Conservation (phyloP, 1,284 basidiomycete species). For the Xerocomus tenax region DNA sequence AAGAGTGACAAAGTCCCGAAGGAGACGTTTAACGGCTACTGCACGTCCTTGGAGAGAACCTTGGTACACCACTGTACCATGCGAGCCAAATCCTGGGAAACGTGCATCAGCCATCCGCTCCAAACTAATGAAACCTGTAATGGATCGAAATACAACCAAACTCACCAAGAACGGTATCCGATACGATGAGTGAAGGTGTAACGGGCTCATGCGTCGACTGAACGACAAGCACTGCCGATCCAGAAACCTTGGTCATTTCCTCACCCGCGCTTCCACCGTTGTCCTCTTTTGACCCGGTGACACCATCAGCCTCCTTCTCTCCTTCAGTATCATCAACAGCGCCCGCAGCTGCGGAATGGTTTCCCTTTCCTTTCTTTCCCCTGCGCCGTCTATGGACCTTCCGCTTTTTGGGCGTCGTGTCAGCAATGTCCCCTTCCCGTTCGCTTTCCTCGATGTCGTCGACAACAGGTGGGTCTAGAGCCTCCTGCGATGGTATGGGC, state of each 20-base stretch:
- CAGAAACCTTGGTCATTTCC: constrained; percentile 8
- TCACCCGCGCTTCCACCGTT: constrained; percentile 4
- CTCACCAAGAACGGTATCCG: constrained; percentile 73
- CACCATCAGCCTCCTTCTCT: constrained; percentile 21
- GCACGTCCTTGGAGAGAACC: constrained; percentile 92
- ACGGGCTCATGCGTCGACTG: constrained; percentile 15
- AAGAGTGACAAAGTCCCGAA: constrained; percentile 92
- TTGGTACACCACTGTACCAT: constrained; percentile 90
- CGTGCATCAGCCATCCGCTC: not conserved
- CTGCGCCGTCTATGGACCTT: constrained; percentile 35
- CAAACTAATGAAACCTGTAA: not conserved
- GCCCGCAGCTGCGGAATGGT: constrained; percentile 22
- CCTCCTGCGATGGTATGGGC: constrained; percentile 1
- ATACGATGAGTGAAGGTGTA: constrained; percentile 51
- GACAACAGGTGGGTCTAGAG: constrained; percentile 9
- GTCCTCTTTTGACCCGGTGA: constrained; percentile 8
- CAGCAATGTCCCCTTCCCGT: constrained; percentile 43
- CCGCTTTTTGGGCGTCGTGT: constrained; percentile 40
- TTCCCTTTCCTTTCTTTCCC: constrained; percentile 44
- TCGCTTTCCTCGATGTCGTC: constrained; percentile 51
- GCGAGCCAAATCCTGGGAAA: constrained; percentile 80
- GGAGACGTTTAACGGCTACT: constrained; percentile 92
- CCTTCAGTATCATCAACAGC: constrained; percentile 30
- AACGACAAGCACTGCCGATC: constrained; percentile 20
- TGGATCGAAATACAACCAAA: constrained; percentile 1